Evolutionary conservation across 345 rosid species (phyloP), one percentile per base, ranked within the genome.

Genomic region (Populus ilicifolia): DNA sequence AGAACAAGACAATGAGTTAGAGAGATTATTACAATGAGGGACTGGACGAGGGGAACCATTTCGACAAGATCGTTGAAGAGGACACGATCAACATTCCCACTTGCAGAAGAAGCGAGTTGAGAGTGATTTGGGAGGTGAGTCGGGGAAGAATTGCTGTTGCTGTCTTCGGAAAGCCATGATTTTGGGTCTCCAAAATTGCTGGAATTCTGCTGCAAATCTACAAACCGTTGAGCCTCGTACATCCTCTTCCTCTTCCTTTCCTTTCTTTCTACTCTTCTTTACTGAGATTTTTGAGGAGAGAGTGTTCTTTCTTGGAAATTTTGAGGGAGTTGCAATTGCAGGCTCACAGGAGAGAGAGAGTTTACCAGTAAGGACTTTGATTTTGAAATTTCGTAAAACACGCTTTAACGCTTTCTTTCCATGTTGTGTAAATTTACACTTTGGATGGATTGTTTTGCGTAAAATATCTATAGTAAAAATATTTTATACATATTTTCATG

Each of bases 31-130:
- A 96, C 99, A 73, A 96, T 94, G 83, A 87, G 95, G 71, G 93
- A 88, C 85, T 96, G 92, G 74, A 96, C 86, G 76, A 96, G 98
- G 77, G 97, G 97, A 84, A 94, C 89, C 76, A 96, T 91, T 77
- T 91, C 94, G 74, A 91, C 98, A 41, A 96, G 97, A 76, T 92
- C 95, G 43, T 92, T 91, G 77, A 85, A 91, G 71, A 94, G 97
- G 80, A 79, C 88, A 50, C 88, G 97, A 84, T 92, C 94, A 33
- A 96, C 80, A 78, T 84, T 89, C 43, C 84, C 85, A 75, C 75
- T 14, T 30, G 77, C 80, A 66, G 52, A 76, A 50, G 35, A 38
- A 39, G 73, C 67, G 64, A 54, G 67, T 38, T 77, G 78, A 68
- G 89, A 79, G 35, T 78, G 83, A 78, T 71, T 14, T 41, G 62